phyloP scores from a whole-genome alignment of 2,329 filamentous ascomycete genomes.

The Monilinia polystroma region DNA sequence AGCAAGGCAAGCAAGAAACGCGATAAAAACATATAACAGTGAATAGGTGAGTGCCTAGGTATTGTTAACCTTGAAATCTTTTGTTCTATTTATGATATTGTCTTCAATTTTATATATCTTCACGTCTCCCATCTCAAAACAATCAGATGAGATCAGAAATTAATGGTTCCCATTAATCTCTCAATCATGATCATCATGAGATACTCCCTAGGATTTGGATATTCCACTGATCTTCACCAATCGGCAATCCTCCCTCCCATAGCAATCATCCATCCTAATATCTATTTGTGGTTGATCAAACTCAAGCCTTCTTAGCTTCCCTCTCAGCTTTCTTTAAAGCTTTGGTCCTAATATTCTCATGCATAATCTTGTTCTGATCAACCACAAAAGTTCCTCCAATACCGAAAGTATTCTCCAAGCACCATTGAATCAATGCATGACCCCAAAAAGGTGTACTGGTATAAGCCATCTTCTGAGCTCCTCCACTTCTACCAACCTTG shows the following conservation, averaged over 20 bases:
- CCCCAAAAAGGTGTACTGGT: conserved; percentile 93
- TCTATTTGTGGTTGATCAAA: too few relatives aligned
- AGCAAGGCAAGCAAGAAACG: too few relatives aligned
- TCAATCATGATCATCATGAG: not conserved
- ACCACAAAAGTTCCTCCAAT: conserved; percentile 57
- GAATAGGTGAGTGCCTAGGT: too few relatives aligned
- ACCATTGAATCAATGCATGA: conserved; percentile 86
- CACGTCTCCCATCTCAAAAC: not conserved
- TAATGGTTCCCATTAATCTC: not conserved
- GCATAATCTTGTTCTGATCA: conserved; percentile 62
- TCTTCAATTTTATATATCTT: not conserved
- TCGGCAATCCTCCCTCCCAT: conserved; percentile 26
- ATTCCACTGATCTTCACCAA: conserved; percentile 24
- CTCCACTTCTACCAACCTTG: conserved; percentile 77
- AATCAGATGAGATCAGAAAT: not conserved
- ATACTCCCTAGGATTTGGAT: not conserved
- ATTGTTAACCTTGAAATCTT: too few relatives aligned
- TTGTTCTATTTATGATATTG: not conserved
- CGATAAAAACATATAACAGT: too few relatives aligned
- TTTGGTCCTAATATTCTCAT: conserved; percentile 64
- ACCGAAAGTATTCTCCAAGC: conserved; percentile 61
- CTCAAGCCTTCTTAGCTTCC: conserved; percentile 55
- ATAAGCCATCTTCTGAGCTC: conserved; percentile 74
- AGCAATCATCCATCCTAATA: not conserved
- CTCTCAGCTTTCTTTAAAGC: conserved; percentile 70